Conservation (phyloP, 306 rosid species). For the Hippophae tibetana region DNA sequence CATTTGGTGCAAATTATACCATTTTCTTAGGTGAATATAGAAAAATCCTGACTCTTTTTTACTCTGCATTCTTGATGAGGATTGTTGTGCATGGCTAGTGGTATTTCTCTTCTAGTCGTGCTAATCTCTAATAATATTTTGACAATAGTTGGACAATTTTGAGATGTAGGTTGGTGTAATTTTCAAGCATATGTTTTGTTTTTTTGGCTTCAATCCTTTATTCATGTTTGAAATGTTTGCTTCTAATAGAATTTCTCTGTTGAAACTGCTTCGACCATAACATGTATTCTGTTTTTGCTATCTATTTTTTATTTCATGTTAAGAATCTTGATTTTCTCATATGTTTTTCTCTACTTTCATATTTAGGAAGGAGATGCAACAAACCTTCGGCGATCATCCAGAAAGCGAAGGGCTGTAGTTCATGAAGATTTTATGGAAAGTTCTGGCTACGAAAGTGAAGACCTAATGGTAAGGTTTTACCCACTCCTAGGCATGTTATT, state of each 20-base stretch:
- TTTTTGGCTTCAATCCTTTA: constrained; percentile 4
- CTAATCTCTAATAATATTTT: not conserved
- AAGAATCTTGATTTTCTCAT: constrained; percentile 19
- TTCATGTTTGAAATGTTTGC: not conserved
- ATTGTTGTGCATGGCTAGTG: not conserved
- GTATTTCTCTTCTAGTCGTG: not conserved
- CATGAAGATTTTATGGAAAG: constrained; percentile 43
- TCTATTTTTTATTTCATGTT: not conserved
- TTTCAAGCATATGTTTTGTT: not conserved
- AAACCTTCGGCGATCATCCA: constrained; percentile 70
- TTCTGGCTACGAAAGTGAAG: constrained; percentile 63
- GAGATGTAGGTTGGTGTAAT: not conserved
- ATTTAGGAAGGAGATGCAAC: constrained; percentile 48
- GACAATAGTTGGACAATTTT: not conserved
- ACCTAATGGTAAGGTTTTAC: constrained; percentile 59
- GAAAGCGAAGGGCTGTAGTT: constrained; percentile 48
- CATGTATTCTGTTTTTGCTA: constrained; percentile 9
- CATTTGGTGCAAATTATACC: no score
- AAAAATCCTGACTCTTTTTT: not conserved
- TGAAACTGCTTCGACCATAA: constrained; percentile 9
- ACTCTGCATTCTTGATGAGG: not conserved
- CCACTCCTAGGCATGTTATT: constrained; percentile 5
- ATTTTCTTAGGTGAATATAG: no score
- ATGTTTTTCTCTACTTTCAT: constrained; percentile 7
- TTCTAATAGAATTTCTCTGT: not conserved